These are phyloP conservation scores for Puccinia sorghi DNA, from an alignment of 1,284 basidiomycete species.

Conservation along the genomic window DNA sequence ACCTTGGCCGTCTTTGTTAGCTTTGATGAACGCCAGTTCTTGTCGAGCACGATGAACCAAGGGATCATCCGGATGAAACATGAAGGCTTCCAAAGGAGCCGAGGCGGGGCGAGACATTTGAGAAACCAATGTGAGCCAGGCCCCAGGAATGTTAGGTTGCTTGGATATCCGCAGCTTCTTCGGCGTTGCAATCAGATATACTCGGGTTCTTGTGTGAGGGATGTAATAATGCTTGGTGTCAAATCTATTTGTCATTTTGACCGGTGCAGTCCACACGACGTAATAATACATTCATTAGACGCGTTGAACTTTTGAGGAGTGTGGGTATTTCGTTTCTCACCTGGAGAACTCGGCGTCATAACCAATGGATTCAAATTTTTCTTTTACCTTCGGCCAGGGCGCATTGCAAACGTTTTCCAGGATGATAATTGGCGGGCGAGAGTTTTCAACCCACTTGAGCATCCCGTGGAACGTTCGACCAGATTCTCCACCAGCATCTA, in stretches of 20 bases:
- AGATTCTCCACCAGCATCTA: constrained; percentile 56
- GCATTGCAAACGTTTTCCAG: constrained; percentile 91
- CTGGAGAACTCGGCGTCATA: constrained; percentile 74
- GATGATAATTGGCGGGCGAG: constrained; percentile 84
- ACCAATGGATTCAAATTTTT: constrained; percentile 72
- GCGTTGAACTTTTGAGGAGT: not conserved
- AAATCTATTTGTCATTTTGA: constrained; percentile 61
- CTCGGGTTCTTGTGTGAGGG: constrained; percentile 86
- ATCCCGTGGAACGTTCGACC: constrained; percentile 63
- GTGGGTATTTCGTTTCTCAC: constrained; percentile 51
- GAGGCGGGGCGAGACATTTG: constrained; percentile 79
- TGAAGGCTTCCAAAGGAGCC: constrained; percentile 82
- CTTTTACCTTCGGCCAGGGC: constrained; percentile 76
- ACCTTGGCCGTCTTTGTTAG: constrained; percentile 62
- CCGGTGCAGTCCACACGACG: not conserved
- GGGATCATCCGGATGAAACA: constrained; percentile 85
- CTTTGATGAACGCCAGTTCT: constrained; percentile 68
- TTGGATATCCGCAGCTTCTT: constrained; percentile 59
- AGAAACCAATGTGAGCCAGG: constrained; percentile 72
- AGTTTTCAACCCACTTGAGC: constrained; percentile 85
- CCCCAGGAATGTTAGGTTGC: constrained; percentile 65
- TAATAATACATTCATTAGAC: not conserved
- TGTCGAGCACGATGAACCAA: constrained; percentile 84
- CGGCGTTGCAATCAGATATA: constrained; percentile 60
- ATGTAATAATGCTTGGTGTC: constrained; percentile 95